Base-by-base conservation (phyloP, 768 basidiomycete species). In the Trametes elegans region DNA sequence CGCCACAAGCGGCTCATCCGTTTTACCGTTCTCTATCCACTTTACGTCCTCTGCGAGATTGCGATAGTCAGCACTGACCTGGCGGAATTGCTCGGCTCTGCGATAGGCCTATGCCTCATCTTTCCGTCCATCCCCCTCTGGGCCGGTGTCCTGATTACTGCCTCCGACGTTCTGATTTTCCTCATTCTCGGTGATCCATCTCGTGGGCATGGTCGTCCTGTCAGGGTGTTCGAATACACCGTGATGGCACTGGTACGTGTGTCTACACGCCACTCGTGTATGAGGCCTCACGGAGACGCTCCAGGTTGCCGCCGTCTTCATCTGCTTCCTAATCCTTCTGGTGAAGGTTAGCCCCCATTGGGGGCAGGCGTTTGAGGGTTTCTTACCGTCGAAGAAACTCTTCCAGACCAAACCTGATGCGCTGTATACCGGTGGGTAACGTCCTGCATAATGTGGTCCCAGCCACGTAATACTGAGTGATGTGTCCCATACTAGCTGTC, bases 311-410 rank as follows among this genome's bases (percentile, higher is more conserved):
- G 57, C 59, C 81, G 87, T 94, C 0, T 78, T 97, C 32, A 73
- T 87, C 28, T 90, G 86, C 69, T 89, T 95, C 76, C 71, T 79
- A 39, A 73, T 93, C 18, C 79, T 97, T 55, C 81, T 94, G 39
- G 74, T 86, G 26, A 83, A 78, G 63, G 77, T 92, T 10, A 58
- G 81, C 24, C 81, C 93, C 2, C 62, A 84, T 47, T 93, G 92
- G 92, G 75, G 70, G 7, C 62, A 80, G 28, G 84, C 84, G 7
- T 93, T 96, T 69, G 62, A 77, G 16, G 93, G 92, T 9, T 92
- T 79, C 64, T 63, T 93, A 18, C 91, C 91, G 10, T 87, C 87
- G 6, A 83, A 82, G 49, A 71, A 73, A 14, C 71, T 89, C 28
- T 79, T 88, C 60, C 64, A 74, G 29, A 53, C 50, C 2, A 38